Base-by-base conservation (phyloP, 108 stramenopile genomes). In the Skeletonema menzelii region DNA sequence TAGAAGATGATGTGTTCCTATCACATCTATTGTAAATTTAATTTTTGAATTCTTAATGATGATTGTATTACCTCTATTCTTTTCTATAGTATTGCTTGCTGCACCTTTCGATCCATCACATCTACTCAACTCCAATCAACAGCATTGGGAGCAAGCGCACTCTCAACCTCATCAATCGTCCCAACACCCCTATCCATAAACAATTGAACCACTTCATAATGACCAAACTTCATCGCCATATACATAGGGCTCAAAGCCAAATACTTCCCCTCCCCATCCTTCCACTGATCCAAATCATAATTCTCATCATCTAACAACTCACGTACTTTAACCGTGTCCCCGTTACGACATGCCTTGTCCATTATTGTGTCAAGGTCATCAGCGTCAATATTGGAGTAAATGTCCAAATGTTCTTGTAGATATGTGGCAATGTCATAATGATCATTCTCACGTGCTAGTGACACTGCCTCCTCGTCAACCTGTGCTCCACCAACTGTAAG, bases 321-420 rank as follows among this genome's bases (percentile, higher is more conserved):
- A 24, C 65, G 49, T 3, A 84, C 86, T 66, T 64, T 86, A 3
- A 53, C 28, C 3, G 75, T 28, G 58, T 86, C 86, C 11, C 86
- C 86, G 40, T 84, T 80, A 0, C 86, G 80, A 67, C 83, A 81
- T 3, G 86, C 86, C 65, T 67, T 86, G 56, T 77, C 80, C 86
- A 86, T 86, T 11, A 86, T 79, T 17, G 76, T 76, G 57, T 86
- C 86, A 12, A 62, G n/a, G 55, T 86, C 80, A 8, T 1, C 24
- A 28, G 49, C 27, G n/a, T 78, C 68, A 59, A 86, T 40, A 22
- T 56, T 72, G 12, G 68, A 62, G 59, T 86, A 86, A 15, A 78
- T 58, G 73, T 86, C 80, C 5, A 86, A 62, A 40, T 82, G 63
- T 37, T 72, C 26, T 30, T 60, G 24, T 2, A 86, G 60, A 30